These are phyloP conservation scores for Glaciozyma martinii DNA, from an alignment of 768 basidiomycete species.

Conservation along the genomic window DNA sequence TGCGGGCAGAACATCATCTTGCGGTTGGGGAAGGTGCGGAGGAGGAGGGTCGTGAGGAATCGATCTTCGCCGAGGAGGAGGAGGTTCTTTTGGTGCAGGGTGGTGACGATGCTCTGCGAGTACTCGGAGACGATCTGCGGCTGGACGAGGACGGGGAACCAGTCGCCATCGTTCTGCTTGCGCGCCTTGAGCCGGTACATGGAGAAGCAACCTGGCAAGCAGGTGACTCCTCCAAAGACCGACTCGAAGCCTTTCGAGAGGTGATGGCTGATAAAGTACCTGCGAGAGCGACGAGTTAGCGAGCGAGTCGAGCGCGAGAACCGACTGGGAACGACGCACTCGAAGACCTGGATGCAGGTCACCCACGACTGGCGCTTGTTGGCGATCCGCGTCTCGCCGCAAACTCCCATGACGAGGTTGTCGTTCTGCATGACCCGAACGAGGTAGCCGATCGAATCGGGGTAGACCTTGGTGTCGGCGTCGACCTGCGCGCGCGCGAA, in stretches of 20 bases:
- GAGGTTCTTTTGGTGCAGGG: slow-evolving; percentile 95
- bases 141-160: slow-evolving; percentile 93
- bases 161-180: slow-evolving; percentile 78
- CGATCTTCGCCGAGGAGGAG: slow-evolving; percentile 96
- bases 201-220: slow-evolving; percentile 98
- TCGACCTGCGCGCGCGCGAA: slow-evolving; percentile 59
- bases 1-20: slow-evolving; percentile 99
- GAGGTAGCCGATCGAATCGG: slow-evolving; percentile 75
- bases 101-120: slow-evolving; percentile 84
- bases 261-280: slow-evolving; percentile 97
- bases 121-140: slow-evolving; percentile 97
- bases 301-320: background rate
- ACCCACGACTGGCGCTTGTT: slow-evolving; percentile 99
- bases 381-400: slow-evolving; percentile 95
- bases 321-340: slow-evolving; percentile 38
- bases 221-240: slow-evolving; percentile 97
- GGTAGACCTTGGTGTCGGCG: slow-evolving; percentile 93
- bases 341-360: slow-evolving; percentile 94
- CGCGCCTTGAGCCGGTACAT: slow-evolving; percentile 98
- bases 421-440: slow-evolving; percentile 99
- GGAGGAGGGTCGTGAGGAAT: slow-evolving; percentile 89
- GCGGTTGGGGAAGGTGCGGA: slow-evolving; percentile 93
- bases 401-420: slow-evolving; percentile 97
- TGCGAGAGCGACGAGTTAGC: background rate
- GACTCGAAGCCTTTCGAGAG: slow-evolving; percentile 97